These are phyloP conservation scores for Raffaelea albimanens DNA, from an alignment of 2,329 filamentous ascomycete genomes.

Conservation along the genomic window DNA sequence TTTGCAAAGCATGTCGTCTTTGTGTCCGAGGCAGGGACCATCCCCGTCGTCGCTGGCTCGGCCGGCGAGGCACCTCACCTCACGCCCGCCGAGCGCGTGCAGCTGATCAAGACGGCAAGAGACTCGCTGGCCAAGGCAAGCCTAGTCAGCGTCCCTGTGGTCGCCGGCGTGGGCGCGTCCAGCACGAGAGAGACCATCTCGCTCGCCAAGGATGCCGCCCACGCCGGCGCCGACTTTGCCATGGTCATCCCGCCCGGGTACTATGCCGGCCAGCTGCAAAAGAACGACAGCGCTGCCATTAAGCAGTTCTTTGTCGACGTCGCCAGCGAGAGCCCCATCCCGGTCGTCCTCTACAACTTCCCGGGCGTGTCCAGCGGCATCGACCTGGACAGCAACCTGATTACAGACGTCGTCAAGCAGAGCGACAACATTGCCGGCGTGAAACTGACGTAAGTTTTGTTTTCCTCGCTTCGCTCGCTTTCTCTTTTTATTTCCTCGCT, in stretches of 20 bases:
- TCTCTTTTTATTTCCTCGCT: background rate
- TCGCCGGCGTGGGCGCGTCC: conserved; percentile 33
- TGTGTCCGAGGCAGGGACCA: too few relatives aligned
- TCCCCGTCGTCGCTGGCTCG: too few relatives aligned
- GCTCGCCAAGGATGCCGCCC: conserved; percentile 26
- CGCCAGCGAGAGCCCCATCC: conserved; percentile 13
- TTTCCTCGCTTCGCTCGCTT: too few relatives aligned
- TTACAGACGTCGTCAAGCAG: conserved; percentile 12
- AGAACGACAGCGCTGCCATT: conserved; percentile 9
- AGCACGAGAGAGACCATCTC: conserved; percentile 24
- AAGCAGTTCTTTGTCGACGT: conserved; percentile 16
- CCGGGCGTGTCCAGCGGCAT: conserved; percentile 14
- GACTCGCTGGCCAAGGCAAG: conserved; percentile 9
- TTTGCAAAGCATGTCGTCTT: too few relatives aligned
- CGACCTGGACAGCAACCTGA: conserved; percentile 15
- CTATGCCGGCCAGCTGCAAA: conserved; percentile 26
- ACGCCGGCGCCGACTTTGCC: conserved; percentile 27
- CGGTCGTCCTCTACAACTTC: conserved; percentile 18
- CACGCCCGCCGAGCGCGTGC: background rate
- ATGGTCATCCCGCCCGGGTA: conserved; percentile 29
- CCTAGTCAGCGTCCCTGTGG: conserved; percentile 27
- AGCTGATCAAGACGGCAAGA: conserved; percentile 4
- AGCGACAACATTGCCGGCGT: conserved; percentile 7
- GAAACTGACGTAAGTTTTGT: background rate
- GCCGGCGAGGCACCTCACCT: too few relatives aligned